Conservation (phyloP, 192 early-diverging fungal genomes). For the Phycomyces nitens region DNA sequence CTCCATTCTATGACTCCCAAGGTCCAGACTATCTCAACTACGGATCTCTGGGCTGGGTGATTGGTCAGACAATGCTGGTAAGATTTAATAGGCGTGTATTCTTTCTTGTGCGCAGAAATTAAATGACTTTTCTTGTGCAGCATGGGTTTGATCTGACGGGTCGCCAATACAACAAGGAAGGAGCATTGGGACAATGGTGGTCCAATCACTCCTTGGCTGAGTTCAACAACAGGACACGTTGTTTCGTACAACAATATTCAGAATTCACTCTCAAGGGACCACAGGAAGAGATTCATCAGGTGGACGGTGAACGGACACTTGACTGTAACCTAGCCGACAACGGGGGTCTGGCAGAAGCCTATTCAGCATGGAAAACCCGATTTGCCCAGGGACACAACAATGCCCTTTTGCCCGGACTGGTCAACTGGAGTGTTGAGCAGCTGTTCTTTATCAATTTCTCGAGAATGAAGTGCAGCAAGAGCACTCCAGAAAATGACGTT, state of each 20-base stretch:
- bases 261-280: constrained; percentile 42
- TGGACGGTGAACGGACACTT: constrained; percentile 55
- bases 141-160: constrained; percentile 71
- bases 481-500: constrained; percentile 34
- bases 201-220: constrained; percentile 17
- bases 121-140: too few relatives aligned
- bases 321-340: constrained; percentile 67
- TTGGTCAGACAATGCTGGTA: constrained; percentile 71
- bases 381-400: constrained; percentile 17
- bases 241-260: constrained; percentile 68
- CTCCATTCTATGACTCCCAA: constrained; percentile 54
- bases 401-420: constrained; percentile 42
- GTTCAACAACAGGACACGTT: constrained; percentile 50
- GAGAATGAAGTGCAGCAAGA: constrained; percentile 58
- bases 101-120: constrained; percentile 1
- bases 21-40: constrained; percentile 63
- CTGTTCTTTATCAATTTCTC: constrained; percentile 63
- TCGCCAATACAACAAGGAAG: constrained; percentile 49
- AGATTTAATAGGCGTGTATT: not conserved
- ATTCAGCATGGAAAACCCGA: not conserved
- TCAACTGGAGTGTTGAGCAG: constrained; percentile 49
- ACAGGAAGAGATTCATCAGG: constrained; percentile 31
- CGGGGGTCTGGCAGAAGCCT: constrained; percentile 43
- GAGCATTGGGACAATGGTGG: constrained; percentile 48
- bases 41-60: constrained; percentile 61